Evolutionary conservation across 2,329 filamentous ascomycete genomes (phyloP).

Genomic region (Colletotrichum sp.): DNA sequence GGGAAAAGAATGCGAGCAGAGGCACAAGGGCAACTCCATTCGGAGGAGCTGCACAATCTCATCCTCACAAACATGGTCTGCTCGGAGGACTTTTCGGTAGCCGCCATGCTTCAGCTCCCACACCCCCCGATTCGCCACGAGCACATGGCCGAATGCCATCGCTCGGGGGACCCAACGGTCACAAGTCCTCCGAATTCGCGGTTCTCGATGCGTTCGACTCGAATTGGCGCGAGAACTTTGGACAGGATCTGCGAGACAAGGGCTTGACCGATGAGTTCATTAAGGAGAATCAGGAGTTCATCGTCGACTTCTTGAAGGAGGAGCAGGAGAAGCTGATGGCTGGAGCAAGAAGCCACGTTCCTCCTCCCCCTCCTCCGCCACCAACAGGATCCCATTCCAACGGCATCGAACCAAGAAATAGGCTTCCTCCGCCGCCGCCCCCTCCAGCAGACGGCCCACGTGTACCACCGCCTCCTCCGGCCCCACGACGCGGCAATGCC

Average conservation of each 20-base stretch:
- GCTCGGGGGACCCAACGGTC: constrained; percentile 51
- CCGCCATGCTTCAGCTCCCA: constrained; percentile 62
- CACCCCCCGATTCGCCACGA: constrained; percentile 62
- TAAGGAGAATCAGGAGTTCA: constrained; percentile 71
- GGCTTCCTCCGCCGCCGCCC: constrained; percentile 41
- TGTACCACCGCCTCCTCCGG: constrained; percentile 47
- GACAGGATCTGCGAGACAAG: constrained; percentile 66
- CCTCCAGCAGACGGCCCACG: constrained; percentile 26
- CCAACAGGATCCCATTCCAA: constrained; percentile 30
- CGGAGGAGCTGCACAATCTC: constrained; percentile 49
- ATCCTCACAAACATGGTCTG: constrained; percentile 50
- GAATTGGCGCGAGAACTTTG: constrained; percentile 69
- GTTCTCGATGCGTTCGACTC: constrained; percentile 69
- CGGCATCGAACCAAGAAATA: constrained; percentile 32
- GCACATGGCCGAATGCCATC: constrained; percentile 42
- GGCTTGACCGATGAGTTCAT: constrained; percentile 71
- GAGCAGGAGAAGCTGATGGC: constrained; percentile 51
- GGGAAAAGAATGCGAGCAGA: constrained; percentile 95
- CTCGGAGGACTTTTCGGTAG: constrained; percentile 67
- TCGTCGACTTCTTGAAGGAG: constrained; percentile 67
- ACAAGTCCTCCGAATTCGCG: constrained; percentile 61
- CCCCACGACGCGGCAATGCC: constrained; percentile 46
- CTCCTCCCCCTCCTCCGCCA: constrained; percentile 29
- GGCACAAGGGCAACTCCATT: constrained; percentile 82
- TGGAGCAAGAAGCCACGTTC: constrained; percentile 21